Evolutionary conservation across 176 grass and related monocot species (phyloP).

Genomic region (Triticum turgidum): DNA sequence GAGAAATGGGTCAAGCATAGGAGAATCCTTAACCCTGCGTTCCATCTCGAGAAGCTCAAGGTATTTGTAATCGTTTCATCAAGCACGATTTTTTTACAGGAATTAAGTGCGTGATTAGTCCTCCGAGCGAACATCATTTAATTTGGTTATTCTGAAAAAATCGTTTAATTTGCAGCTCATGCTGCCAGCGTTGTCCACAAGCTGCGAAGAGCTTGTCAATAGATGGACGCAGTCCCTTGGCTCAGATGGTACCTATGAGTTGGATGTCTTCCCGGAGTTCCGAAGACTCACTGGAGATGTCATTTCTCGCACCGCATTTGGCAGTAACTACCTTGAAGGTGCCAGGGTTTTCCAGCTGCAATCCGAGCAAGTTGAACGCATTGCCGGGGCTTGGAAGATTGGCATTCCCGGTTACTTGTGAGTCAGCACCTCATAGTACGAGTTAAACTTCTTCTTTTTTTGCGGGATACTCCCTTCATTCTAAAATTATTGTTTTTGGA

Average conservation of each 20-base stretch:
- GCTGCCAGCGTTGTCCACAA: neutral
- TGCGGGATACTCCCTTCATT: no score
- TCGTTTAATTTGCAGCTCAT: conserved; percentile 1
- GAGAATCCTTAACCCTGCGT: no score
- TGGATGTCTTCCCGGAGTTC: conserved; percentile 1
- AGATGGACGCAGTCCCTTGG: neutral
- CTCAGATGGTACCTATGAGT: neutral
- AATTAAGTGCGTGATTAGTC: neutral
- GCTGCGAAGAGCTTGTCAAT: neutral
- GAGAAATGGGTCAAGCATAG: no score
- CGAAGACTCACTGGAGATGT: neutral
- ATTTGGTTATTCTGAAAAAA: neutral
- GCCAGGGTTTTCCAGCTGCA: conserved; percentile 1
- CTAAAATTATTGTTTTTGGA: no score
- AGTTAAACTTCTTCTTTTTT: no score
- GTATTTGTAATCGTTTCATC: neutral
- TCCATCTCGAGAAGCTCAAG: no score
- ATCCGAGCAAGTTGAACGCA: neutral
- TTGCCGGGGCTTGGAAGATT: neutral
- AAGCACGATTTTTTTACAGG: neutral
- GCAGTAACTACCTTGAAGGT: conserved; percentile 1
- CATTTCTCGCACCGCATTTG: conserved; percentile 3
- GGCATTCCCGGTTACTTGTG: neutral
- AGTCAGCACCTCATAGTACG: neutral
- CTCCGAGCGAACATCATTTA: neutral